Conservation (phyloP, 345 rosid species). For the Odontarrhena argentea region DNA sequence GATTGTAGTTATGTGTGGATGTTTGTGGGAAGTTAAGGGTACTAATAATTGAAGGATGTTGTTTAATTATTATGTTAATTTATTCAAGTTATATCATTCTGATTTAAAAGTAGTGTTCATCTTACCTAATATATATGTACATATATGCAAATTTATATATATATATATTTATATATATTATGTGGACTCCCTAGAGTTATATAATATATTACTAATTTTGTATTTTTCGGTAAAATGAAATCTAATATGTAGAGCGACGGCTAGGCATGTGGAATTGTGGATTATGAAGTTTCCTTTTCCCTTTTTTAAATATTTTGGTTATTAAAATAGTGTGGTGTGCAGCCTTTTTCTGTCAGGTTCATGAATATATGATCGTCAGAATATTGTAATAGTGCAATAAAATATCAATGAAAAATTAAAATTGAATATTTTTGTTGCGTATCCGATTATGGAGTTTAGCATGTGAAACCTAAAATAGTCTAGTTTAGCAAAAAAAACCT, state of each 20-base stretch:
- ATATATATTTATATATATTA: not conserved
- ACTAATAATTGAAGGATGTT: constrained; percentile 23
- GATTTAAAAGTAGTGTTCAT: not conserved
- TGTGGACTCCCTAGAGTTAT: constrained; percentile 4
- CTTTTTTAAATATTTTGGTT: not conserved
- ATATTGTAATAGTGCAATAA: not conserved
- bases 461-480: constrained; percentile 24
- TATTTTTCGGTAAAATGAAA: not conserved
- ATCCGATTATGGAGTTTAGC: constrained; percentile 11
- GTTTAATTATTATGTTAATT: constrained; percentile 1
- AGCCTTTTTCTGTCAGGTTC: constrained; percentile 17
- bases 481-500: no score
- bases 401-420: not conserved
- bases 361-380: constrained; percentile 1
- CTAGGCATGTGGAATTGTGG: constrained; percentile 45
- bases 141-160: not conserved
- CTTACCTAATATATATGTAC: constrained; percentile 16
- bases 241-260: constrained; percentile 24
- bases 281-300: constrained; percentile 35
- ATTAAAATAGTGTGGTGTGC: constrained; percentile 18
- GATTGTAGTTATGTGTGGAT: constrained; percentile 19
- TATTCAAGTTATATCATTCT: not conserved
- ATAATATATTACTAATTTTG: not conserved
- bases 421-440: not conserved
- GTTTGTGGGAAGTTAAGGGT: constrained; percentile 18